Conservation (phyloP, 257 asterid genomes). For the Cordia subcordata region DNA sequence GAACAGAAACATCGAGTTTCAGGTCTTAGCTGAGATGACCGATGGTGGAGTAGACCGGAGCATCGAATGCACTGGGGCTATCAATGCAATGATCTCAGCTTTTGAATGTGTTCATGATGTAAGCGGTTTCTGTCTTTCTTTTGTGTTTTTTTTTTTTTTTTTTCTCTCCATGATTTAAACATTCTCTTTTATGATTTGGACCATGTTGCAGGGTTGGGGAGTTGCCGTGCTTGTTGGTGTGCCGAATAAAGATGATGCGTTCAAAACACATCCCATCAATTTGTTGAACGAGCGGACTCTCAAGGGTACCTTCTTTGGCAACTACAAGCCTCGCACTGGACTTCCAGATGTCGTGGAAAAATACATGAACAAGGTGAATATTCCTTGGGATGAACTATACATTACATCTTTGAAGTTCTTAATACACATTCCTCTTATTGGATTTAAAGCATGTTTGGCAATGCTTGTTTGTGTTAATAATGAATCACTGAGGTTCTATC, state of each 20-base stretch:
- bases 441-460: too few relatives aligned
- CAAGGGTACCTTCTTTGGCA: conserved; percentile 79
- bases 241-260: conserved; percentile 53
- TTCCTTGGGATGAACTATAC: too few relatives aligned
- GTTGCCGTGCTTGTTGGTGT: conserved; percentile 81
- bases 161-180: too few relatives aligned
- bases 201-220: conserved; percentile 40
- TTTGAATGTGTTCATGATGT: conserved; percentile 82
- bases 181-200: too few relatives aligned
- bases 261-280: conserved; percentile 62
- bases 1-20: too few relatives aligned
- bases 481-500: too few relatives aligned
- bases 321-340: conserved; percentile 59
- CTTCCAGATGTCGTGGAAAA: conserved; percentile 61
- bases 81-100: conserved; percentile 74
- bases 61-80: conserved; percentile 70
- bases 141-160: too few relatives aligned
- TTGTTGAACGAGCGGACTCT: conserved; percentile 67
- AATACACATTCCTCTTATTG: too few relatives aligned
- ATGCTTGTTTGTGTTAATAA: too few relatives aligned
- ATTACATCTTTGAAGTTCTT: too few relatives aligned
- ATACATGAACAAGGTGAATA: conserved; percentile 55
- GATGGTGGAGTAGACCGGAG: conserved; percentile 78
- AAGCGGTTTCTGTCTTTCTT: too few relatives aligned
- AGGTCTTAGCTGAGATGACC: conserved; percentile 69